Base-by-base conservation (phyloP, 768 basidiomycete species). In the Serendipita sp. region DNA sequence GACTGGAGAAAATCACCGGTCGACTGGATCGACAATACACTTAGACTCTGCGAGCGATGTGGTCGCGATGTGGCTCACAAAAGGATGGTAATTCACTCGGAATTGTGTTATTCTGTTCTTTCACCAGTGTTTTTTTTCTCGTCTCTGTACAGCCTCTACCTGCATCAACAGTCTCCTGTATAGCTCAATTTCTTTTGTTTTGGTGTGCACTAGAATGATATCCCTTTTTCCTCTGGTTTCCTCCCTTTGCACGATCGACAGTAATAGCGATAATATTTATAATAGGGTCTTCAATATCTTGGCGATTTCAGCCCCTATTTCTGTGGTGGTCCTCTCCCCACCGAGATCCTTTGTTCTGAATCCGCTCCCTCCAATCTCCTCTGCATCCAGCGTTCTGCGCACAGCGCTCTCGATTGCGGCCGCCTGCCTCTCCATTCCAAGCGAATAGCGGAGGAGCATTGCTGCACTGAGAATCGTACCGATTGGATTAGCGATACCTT, bases 391-490 rank as follows among this genome's bases (percentile, higher is more conserved):
- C 26, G 89, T 90, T 72, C 85, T 90, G 64, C 86, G 78, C 7
- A 99, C 95, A n/a, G 96, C 92, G 60, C 76, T 73, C 73, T 99
- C 96, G 64, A 99, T 85, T 22, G 87, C 82, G 62, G 79, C 79
- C 3, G 96, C 96, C 68, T 90, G 85, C 66, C 78, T 81, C 65
- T 91, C 88, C 62, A 92, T 78, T 26, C 90, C 90, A 31, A 99
- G 84, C 28, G 95, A 98, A 74, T 98, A 99, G 45, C 94, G 83
- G 60, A 96, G 78, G 64, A 96, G 84, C 84, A 96, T 83, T 14
- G 93, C 93, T 17, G 87, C 88, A 61, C 90, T 93, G 64, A 96
- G 86, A 71, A 96, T 95, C 16, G 93, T 94, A 60, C 93, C 93
- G 68, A 96, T 82, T 38, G 93, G 93, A 71, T 96, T 96, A 66